Base-by-base conservation (phyloP, 257 asterid species). In the Eucommia ulmoides region DNA sequence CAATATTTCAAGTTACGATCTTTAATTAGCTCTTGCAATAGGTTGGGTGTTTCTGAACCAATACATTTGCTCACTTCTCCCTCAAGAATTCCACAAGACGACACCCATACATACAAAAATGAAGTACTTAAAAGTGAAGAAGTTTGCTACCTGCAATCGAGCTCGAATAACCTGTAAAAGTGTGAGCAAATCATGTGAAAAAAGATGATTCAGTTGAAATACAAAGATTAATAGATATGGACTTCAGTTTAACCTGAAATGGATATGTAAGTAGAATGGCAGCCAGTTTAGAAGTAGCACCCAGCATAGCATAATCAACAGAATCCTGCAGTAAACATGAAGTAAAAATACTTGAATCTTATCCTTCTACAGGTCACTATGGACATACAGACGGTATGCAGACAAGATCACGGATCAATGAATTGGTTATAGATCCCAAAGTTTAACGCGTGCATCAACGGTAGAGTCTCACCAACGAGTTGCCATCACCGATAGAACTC, bases 211-310 rank as follows among this genome's bases (percentile, higher is more conserved):
- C 19, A 10, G 8, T 42, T 6, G n/a, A 38, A 38, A 38, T 38
- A 18, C 11, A 38, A 3, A 8, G 16, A 14, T 2, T 3, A 38
- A 19, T 20, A 12, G 57, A 6, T n/a, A n/a, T n/a, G n/a, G n/a
- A n/a, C n/a, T n/a, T n/a, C n/a, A n/a, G n/a, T n/a, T n/a, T n/a
- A 50, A 79, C 96, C 95, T 91, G 99, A 79, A 77, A 83, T 20
- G 99, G 99, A 60, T 86, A 91, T 1, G 96, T 91, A 20, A 66
- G 60, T 49, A 69, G 51, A 66, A 79, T 74, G 47, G 96, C 96
- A 64, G 87, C 83, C 53, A 86, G 60, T 75, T 91, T 91, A 19
- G 99, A 91, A 66, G 84, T 66, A 66, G 94, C 96, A 2, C 99
- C 99, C 64, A 91, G 59, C 33, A 71, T 24, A 44, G 95, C 96